phyloP scores from a whole-genome alignment of 345 rosid species.

The Corymbia maculata region DNA sequence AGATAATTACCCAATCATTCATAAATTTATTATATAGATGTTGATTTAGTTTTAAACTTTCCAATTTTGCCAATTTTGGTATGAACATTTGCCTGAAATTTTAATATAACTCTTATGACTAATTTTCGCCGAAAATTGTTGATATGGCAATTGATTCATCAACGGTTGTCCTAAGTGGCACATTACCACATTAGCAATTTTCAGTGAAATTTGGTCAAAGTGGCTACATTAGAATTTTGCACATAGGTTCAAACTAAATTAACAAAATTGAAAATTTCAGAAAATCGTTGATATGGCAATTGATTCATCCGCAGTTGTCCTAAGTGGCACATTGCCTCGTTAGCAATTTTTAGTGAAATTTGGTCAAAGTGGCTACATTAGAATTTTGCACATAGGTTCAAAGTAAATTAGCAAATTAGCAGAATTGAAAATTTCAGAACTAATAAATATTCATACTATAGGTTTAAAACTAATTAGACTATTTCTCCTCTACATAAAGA shows the following conservation, averaged over 20 bases:
- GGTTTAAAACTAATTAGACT: background rate
- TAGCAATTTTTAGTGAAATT: background rate
- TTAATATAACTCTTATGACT: background rate
- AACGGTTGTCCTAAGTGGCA: too few species aligned
- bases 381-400: too few species aligned
- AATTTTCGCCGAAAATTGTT: background rate
- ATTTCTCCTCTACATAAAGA: background rate
- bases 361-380: too few species aligned
- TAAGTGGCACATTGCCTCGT: background rate
- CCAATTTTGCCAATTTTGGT: background rate
- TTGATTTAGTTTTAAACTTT: background rate
- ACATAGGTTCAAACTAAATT: too few species aligned
- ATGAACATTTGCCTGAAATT: background rate
- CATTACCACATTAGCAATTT: background rate
- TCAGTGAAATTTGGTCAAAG: background rate
- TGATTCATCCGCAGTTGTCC: background rate
- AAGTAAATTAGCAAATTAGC: too few species aligned
- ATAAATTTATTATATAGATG: fast-evolving
- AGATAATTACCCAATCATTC: background rate
- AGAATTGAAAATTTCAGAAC: background rate
- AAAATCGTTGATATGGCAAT: background rate
- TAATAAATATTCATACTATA: fast-evolving
- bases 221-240: too few species aligned
- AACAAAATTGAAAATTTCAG: too few species aligned
- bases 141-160: background rate